Conservation (phyloP, 2,329 filamentous ascomycete genomes). For the Alternaria gaisen region DNA sequence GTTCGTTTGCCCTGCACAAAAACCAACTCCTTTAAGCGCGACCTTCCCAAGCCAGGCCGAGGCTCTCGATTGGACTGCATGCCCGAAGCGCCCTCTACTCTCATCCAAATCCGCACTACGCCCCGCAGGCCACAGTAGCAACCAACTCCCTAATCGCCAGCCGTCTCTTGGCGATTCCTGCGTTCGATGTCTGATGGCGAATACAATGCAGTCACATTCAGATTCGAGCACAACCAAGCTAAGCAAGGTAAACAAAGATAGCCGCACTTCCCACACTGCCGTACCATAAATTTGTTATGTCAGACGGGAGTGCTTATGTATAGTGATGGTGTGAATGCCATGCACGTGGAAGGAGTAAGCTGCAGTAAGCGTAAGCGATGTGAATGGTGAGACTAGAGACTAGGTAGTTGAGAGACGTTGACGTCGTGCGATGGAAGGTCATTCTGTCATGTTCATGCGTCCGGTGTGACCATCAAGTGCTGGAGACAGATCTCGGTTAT, state of each 20-base stretch:
- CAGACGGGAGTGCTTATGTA: slow-evolving; percentile 26
- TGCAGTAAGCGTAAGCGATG: slow-evolving; percentile 34
- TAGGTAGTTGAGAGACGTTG: slow-evolving; percentile 24
- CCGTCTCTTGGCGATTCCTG: slow-evolving; percentile 15
- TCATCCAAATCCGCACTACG: not conserved
- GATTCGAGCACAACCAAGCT: slow-evolving; percentile 28
- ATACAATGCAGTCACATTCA: not conserved
- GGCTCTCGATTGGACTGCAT: slow-evolving; percentile 9
- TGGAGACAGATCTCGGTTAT: slow-evolving; percentile 2
- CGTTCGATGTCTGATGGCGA: slow-evolving; percentile 3
- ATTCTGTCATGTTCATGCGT: not conserved
- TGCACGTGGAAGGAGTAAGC: slow-evolving; percentile 38
- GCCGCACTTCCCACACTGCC: slow-evolving; percentile 9
- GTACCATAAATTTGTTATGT: slow-evolving; percentile 17
- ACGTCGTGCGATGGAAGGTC: slow-evolving; percentile 5
- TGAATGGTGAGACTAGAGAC: slow-evolving; percentile 13
- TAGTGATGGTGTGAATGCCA: not conserved
- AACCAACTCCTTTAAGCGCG: slow-evolving; percentile 5
- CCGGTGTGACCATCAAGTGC: not conserved
- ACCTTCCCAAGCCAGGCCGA: not conserved
- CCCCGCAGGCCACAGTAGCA: slow-evolving; percentile 2
- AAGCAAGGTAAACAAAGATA: slow-evolving; percentile 11
- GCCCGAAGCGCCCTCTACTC: slow-evolving; percentile 12
- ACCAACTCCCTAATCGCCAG: slow-evolving; percentile 2
- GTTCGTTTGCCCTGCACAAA: not conserved